phyloP scores from a whole-genome alignment of 2,329 filamentous ascomycete genomes.

The Cytospora piceicola region DNA sequence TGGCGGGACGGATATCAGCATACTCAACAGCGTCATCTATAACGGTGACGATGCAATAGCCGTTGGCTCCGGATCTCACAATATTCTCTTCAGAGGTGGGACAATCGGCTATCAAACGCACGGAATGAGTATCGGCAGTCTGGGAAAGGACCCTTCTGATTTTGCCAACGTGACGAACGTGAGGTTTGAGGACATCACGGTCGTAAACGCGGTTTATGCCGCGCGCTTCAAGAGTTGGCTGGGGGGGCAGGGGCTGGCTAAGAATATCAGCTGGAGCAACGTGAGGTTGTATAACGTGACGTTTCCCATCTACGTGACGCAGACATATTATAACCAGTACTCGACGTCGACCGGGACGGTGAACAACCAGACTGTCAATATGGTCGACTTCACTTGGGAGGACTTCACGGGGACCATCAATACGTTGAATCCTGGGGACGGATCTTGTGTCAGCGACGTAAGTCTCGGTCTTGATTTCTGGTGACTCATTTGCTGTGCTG shows the following conservation, averaged over 20 bases:
- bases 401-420: not conserved
- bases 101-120: slow-evolving; percentile 50
- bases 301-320: slow-evolving; percentile 51
- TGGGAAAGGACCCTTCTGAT: slow-evolving; percentile 43
- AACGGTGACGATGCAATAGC: slow-evolving; percentile 51
- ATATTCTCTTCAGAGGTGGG: slow-evolving; percentile 44
- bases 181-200: slow-evolving; percentile 47
- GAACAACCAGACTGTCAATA: not conserved
- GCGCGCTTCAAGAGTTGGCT: slow-evolving; percentile 42
- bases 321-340: slow-evolving; percentile 48
- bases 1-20: slow-evolving; percentile 37
- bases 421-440: not conserved
- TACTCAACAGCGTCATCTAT: slow-evolving; percentile 39
- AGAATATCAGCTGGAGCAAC: slow-evolving; percentile 49
- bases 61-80: slow-evolving; percentile 42
- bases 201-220: slow-evolving; percentile 46
- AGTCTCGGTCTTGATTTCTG: not conserved
- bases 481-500: not conserved
- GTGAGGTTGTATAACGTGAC: slow-evolving; percentile 48
- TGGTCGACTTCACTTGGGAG: not conserved
- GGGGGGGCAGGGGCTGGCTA: not conserved
- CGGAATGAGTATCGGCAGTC: slow-evolving; percentile 48
- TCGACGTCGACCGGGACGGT: not conserved
- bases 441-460: slow-evolving; percentile 9
- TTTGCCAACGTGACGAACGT: slow-evolving; percentile 47